phyloP scores from a whole-genome alignment of 169 alveolate genomes.

The Eimeria brunetti region DNA sequence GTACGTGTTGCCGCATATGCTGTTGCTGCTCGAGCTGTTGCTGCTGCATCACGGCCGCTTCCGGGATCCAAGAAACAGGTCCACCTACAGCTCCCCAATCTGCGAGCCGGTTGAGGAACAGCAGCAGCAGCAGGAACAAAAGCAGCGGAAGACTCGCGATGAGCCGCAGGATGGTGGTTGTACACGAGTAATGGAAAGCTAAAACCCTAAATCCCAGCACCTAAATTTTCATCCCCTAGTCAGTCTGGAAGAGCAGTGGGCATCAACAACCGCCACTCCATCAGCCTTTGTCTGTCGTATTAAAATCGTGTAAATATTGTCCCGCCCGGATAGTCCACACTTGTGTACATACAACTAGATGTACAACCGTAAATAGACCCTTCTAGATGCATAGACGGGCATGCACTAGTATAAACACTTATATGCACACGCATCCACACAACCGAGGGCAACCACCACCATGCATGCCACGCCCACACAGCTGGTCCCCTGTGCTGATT shows the following conservation, averaged over 20 bases:
- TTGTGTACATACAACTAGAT: neutral
- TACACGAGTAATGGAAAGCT: neutral
- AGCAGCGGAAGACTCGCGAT: neutral
- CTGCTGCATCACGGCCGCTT: slow-evolving; percentile 60
- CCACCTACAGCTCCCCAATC: slow-evolving; percentile 55
- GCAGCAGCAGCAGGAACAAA: neutral
- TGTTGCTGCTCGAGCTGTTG: slow-evolving; percentile 65
- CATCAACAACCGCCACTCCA: neutral
- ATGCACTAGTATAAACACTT: no score
- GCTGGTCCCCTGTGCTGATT: neutral
- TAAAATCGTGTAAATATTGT: no score
- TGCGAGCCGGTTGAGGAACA: neutral
- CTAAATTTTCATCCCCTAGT: neutral
- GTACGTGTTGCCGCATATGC: slow-evolving; percentile 68
- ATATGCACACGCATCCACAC: no score
- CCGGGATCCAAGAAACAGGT: slow-evolving; percentile 37
- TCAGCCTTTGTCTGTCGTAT: neutral
- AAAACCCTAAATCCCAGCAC: neutral
- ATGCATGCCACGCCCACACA: neutral
- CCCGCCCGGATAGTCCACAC: neutral
- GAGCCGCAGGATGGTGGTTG: neutral
- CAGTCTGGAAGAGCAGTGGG: neutral
- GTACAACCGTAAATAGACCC: no score
- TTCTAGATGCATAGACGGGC: neutral
- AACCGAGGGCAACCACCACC: no score